A percentile compares a stretch with the other conserved stretches of the same genome.
Evolutionary conservation across 2,329 filamentous ascomycete species (phyloP).

Genomic region (Sarocladium strictum): DNA sequence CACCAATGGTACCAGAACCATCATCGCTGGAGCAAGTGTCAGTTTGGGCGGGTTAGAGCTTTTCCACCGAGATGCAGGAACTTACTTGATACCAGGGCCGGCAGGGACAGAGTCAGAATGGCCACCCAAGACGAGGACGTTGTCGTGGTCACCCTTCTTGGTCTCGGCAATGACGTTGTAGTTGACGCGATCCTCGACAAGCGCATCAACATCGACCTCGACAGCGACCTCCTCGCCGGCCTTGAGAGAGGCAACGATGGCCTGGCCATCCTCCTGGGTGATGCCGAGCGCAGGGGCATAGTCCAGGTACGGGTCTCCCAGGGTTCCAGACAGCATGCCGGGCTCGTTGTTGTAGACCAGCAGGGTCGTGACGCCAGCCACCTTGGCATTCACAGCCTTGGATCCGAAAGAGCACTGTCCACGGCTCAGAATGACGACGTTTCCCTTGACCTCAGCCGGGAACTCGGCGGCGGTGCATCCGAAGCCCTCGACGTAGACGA

Average conservation of each 20-base stretch:
- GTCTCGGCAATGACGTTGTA: slow-evolving; percentile 48
- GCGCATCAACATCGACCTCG: slow-evolving; percentile 37
- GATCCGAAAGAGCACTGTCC: slow-evolving; percentile 52
- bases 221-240: slow-evolving; percentile 25
- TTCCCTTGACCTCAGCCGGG: slow-evolving; percentile 43
- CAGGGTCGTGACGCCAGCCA: slow-evolving; percentile 49
- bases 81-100: slow-evolving; percentile 51
- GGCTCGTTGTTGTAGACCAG: slow-evolving; percentile 59
- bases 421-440: slow-evolving; percentile 54
- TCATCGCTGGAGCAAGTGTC: slow-evolving; percentile 36
- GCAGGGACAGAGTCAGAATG: slow-evolving; percentile 43
- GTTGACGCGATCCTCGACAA: slow-evolving; percentile 40
- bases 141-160: slow-evolving; percentile 39
- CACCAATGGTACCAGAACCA: slow-evolving; percentile 46
- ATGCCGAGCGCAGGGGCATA: slow-evolving; percentile 50
- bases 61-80: too few relatives aligned
- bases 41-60: too few relatives aligned
- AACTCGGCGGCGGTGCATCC: slow-evolving; percentile 50
- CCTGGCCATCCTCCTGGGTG: slow-evolving; percentile 36
- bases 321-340: slow-evolving; percentile 45
- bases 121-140: slow-evolving; percentile 41
- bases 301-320: slow-evolving; percentile 39
- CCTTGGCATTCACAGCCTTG: slow-evolving; percentile 51
- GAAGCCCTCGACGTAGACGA: slow-evolving; percentile 43
- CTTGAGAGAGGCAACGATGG: slow-evolving; percentile 23